Base-by-base conservation (phyloP, 176 grass and related monocot genomes). In the Phragmites australis region DNA sequence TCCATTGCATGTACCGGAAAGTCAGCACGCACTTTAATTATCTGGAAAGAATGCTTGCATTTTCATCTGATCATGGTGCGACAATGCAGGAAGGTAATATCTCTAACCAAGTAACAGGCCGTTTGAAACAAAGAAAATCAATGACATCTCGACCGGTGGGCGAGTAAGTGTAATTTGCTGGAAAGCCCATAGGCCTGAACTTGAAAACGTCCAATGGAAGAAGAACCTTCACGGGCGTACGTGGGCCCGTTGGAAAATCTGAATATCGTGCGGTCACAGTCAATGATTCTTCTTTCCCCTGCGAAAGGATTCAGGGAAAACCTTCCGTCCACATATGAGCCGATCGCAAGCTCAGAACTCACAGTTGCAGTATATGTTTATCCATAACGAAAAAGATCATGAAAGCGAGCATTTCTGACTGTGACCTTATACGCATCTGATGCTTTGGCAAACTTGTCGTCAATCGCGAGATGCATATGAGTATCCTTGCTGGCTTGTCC, bases 191-290 rank as follows among this genome's bases (percentile, higher is more conserved):
- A 19, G 1, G 4, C 12, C 7, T 17, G 30, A 27, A 44, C 5
- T 40, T 39, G 30, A 8, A 37, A 27, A 55, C 61, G 17, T 69
- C 41, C 17, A 22, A 14, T 26, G 12, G 12, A 30, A 25, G 64
- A 12, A 55, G 26, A 73, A 9, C 9, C 60, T 84, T 76, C 72
- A 3, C 3, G 1, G 19, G 25, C 18, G 23, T 10, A 30, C 57
- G 52, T 76, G 64, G 52, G 74, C 17, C 16, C 43, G 6, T 40
- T 18, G 6, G 58, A 77, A 84, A 60, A 78, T 78, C 74, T 41
- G 22, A 32, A 78, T 41, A 70, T n/a, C 52, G 16, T 50, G 52
- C 77, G 41, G 62, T 6, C 40, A 76, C 18, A 6, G 31, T 65
- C 80, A 19, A 48, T 25, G 30, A 34, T 25, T 58, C n/a, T 7